Percentiles rank a stretch among this genome's conserved stretches.
phyloP scores from a whole-genome alignment of 495 filamentous ascomycete species.

The Penicillium lividum region DNA sequence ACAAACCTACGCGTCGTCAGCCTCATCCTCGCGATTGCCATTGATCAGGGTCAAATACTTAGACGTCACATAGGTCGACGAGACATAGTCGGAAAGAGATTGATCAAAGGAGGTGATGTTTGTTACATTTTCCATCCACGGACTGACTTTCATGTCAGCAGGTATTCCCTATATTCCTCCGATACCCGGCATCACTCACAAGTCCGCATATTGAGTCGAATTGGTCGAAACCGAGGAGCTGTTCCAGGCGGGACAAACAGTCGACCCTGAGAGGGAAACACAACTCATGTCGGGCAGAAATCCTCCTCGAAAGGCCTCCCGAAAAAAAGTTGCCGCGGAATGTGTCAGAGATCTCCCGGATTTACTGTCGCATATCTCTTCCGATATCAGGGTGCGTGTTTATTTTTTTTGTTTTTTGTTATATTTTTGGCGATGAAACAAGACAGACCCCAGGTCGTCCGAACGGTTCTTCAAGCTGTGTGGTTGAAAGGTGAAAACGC shows the following conservation, averaged over 20 bases:
- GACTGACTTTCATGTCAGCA: constrained; percentile 50
- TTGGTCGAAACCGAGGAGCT: constrained; percentile 78
- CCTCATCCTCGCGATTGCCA: constrained; percentile 3
- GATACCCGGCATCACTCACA: constrained; percentile 59
- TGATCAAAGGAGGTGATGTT: constrained; percentile 76
- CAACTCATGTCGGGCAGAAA: constrained; percentile 52
- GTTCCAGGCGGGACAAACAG: constrained; percentile 80
- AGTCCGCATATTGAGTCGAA: constrained; percentile 61
- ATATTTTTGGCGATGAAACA: not conserved
- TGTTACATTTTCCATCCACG: constrained; percentile 83
- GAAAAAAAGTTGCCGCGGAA: constrained; percentile 25
- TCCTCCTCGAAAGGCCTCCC: constrained; percentile 5
- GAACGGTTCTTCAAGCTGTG: constrained; percentile 23
- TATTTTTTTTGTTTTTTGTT: constrained; percentile 7
- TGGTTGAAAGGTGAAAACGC: constrained; percentile 22
- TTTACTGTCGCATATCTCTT: constrained; percentile 9
- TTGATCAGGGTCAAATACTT: constrained; percentile 57
- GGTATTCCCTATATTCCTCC: not conserved
- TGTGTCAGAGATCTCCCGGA: constrained; percentile 22
- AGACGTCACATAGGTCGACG: constrained; percentile 66
- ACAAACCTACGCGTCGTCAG: constrained; percentile 35
- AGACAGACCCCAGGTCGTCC: constrained; percentile 23
- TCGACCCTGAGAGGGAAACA: constrained; percentile 78
- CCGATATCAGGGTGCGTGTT: not conserved
- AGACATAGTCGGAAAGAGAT: constrained; percentile 70